Evolutionary conservation across 371 early-diverging fungal genomes (phyloP).

Genomic region (Zancudomyces culisetae): DNA sequence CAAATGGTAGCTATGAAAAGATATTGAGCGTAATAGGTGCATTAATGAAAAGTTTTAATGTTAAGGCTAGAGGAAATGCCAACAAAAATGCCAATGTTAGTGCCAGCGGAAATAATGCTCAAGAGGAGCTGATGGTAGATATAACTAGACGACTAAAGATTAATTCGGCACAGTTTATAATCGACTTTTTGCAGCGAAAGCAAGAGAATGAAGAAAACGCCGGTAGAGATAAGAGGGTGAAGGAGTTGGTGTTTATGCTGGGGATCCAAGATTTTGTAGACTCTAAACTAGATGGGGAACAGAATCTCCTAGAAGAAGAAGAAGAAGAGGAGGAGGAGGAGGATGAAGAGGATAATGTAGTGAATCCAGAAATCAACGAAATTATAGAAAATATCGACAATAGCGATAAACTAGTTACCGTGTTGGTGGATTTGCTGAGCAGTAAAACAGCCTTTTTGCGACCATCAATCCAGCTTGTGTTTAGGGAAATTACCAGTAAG

Average conservation of each 20-base stretch:
- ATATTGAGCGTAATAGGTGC: too few species aligned
- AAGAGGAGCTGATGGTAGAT: too few species aligned
- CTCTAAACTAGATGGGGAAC: not conserved
- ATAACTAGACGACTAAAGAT: too few species aligned
- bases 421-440: constrained; percentile 69
- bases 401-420: constrained; percentile 43
- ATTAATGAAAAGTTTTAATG: too few species aligned
- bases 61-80: too few species aligned
- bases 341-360: not conserved
- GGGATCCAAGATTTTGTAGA: not conserved
- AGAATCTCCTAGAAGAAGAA: not conserved
- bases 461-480: constrained; percentile 56
- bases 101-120: too few species aligned
- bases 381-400: not conserved
- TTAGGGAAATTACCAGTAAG: constrained; percentile 55
- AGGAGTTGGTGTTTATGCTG: constrained; percentile 32
- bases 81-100: too few species aligned
- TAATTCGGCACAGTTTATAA: constrained; percentile 5
- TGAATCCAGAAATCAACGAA: not conserved
- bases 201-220: constrained; percentile 8
- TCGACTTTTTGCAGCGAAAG: constrained; percentile 10
- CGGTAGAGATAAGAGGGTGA: constrained; percentile 24
- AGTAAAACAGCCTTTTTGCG: constrained; percentile 60
- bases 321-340: not conserved
- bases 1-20: too few species aligned